These are phyloP conservation scores for Phanerochaete sordida DNA, from an alignment of 768 basidiomycete species.

Conservation along the genomic window DNA sequence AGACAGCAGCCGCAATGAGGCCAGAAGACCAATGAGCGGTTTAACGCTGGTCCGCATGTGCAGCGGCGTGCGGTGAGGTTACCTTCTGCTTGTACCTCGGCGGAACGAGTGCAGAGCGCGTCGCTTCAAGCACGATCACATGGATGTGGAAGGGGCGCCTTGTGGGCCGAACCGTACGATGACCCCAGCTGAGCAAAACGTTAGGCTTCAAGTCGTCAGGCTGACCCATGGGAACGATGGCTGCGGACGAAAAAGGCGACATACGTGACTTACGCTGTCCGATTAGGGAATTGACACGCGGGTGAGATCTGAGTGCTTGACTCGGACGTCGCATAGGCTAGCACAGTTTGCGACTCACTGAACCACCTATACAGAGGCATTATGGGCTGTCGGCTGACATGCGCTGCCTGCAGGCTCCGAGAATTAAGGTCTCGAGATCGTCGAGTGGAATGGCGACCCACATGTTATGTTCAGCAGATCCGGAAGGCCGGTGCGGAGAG, in stretches of 20 bases:
- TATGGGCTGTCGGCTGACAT: neutral
- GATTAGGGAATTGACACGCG: neutral
- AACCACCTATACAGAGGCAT: neutral
- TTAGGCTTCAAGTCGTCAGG: no score
- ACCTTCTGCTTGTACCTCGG: neutral
- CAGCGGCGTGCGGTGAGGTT: neutral
- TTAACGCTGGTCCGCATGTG: neutral
- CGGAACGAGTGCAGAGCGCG: neutral
- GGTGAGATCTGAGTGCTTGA: neutral
- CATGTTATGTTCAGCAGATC: neutral
- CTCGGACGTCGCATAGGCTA: no score
- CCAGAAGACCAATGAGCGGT: neutral
- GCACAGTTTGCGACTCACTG: no score
- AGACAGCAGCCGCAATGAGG: neutral
- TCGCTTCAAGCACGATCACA: neutral
- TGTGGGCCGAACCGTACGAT: neutral
- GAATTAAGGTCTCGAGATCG: neutral
- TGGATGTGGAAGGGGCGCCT: neutral
- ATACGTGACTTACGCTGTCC: no score
- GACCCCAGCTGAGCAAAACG: no score
- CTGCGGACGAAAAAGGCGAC: no score
- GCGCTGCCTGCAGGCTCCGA: neutral
- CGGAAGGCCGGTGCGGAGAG: neutral
- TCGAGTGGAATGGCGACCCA: neutral
- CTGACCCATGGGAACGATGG: no score